These are phyloP conservation scores for Epichloe scottii DNA, from an alignment of 2,329 filamentous ascomycete species.

Conservation along the genomic window DNA sequence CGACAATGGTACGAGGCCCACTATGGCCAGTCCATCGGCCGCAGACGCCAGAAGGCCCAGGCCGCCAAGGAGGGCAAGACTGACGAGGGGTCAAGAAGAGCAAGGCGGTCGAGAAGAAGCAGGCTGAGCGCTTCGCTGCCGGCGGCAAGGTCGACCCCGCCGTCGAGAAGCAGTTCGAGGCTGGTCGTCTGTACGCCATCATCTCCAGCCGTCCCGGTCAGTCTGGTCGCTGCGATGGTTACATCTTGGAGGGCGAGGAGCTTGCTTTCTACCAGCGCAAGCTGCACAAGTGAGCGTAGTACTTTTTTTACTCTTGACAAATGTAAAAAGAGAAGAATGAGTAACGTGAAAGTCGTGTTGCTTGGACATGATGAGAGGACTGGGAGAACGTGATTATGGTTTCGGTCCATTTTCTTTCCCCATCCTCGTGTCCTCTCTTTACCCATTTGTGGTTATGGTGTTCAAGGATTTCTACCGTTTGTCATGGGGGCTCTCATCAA, in stretches of 20 bases:
- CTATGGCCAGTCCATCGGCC: constrained; percentile 85
- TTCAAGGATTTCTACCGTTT: background rate
- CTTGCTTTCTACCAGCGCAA: constrained; percentile 99
- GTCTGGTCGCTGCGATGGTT: constrained; percentile 92
- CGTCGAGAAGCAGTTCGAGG: constrained; percentile 98
- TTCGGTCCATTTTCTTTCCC: background rate
- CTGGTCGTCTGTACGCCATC: constrained; percentile 91
- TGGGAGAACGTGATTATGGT: background rate
- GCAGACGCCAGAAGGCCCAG: constrained; percentile 78
- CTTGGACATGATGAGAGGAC: background rate
- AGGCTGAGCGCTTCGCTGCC: constrained; percentile 70
- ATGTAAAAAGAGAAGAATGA: background rate
- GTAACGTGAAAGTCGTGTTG: background rate
- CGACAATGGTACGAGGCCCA: constrained; percentile 99
- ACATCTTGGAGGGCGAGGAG: constrained; percentile 98
- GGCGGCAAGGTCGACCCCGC: constrained; percentile 84
- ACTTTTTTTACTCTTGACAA: background rate
- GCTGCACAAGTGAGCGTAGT: constrained; percentile 81
- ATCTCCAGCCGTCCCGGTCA: constrained; percentile 89
- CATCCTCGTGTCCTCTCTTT: background rate
- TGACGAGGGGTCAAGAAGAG: constrained; percentile 74
- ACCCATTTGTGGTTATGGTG: constrained; percentile 1
- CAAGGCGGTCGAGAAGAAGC: constrained; percentile 94
- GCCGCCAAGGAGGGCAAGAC: constrained; percentile 45
- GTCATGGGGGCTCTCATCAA: constrained; percentile 1